Conservation (phyloP, 257 asterid genomes). For the Fraxinus cuspidata region DNA sequence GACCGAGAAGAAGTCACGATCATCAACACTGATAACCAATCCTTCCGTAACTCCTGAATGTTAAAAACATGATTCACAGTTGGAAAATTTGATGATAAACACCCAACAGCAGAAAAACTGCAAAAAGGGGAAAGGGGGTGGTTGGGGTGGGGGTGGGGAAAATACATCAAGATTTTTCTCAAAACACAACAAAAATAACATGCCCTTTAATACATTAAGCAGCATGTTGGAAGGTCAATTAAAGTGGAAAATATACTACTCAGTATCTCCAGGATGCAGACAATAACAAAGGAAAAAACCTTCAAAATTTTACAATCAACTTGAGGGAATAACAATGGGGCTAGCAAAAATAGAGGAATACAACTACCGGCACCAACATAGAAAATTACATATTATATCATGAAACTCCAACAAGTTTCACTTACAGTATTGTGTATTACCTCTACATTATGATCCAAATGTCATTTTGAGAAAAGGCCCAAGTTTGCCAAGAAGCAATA, state of each 20-base stretch:
- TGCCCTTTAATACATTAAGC: conserved; percentile 19
- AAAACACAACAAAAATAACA: conserved; percentile 2
- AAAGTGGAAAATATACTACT: conserved; percentile 10
- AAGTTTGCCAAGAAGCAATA: background rate
- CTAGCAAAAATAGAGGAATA: background rate
- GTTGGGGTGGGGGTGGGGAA: background rate
- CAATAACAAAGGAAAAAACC: background rate
- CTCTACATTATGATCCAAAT: background rate
- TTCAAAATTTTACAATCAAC: background rate
- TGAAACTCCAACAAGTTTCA: conserved; percentile 1
- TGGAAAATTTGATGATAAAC: background rate
- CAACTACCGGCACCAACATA: conserved; percentile 3
- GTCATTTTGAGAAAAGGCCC: conserved; percentile 3
- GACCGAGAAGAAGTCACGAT: conserved; percentile 98
- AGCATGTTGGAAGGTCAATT: conserved; percentile 18
- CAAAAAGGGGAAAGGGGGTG: conserved; percentile 20
- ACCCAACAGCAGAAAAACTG: conserved; percentile 8
- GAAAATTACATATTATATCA: background rate
- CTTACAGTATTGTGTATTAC: background rate
- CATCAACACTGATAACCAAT: conserved; percentile 92
- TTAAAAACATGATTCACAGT: conserved; percentile 16
- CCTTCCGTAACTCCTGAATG: conserved; percentile 83
- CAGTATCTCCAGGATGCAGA: background rate
- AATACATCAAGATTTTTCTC: conserved; percentile 8
- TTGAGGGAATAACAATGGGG: background rate